Conservation (phyloP, 371 early-diverging fungal genomes). For the Synchytrium microbalum region DNA sequence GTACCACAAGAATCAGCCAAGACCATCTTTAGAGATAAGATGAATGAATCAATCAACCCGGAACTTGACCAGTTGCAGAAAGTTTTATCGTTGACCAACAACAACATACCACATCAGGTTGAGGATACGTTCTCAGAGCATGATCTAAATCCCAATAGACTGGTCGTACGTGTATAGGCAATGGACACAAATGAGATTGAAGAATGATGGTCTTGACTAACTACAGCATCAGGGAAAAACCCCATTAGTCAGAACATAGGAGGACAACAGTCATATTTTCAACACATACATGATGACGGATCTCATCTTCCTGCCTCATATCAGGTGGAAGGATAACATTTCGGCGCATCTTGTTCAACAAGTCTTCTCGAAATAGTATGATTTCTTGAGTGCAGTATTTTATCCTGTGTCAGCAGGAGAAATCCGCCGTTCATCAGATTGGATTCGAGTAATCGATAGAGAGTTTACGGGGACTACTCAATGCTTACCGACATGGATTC, state of each 20-base stretch:
- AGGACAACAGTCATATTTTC: too few relatives aligned
- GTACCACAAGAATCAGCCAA: slow-evolving; percentile 75
- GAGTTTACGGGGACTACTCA: slow-evolving; percentile 4
- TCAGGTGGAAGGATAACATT: slow-evolving; percentile 60
- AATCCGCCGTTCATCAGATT: slow-evolving; percentile 1
- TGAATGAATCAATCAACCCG: neutral
- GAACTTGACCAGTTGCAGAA: neutral
- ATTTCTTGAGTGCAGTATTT: slow-evolving; percentile 80
- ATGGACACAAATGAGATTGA: slow-evolving; percentile 75
- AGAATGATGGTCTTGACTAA: slow-evolving; percentile 76
- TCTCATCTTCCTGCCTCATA: slow-evolving; percentile 38
- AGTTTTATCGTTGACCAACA: neutral
- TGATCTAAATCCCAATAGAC: slow-evolving; percentile 74
- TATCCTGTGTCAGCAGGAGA: slow-evolving; percentile 37
- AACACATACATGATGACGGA: slow-evolving; percentile 57
- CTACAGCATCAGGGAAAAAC: slow-evolving; percentile 27
- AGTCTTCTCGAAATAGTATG: slow-evolving; percentile 76
- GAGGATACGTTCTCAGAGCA: slow-evolving; percentile 74
- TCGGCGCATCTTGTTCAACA: slow-evolving; percentile 63
- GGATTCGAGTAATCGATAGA: too few relatives aligned
- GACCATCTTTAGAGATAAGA: slow-evolving; percentile 49
- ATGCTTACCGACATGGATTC: slow-evolving; percentile 71
- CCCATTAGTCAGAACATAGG: neutral
- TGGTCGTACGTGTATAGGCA: slow-evolving; percentile 66
- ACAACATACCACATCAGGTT: slow-evolving; percentile 67